phyloP scores from a whole-genome alignment of 169 alveolate genomes.

The Babesia divergens region DNA sequence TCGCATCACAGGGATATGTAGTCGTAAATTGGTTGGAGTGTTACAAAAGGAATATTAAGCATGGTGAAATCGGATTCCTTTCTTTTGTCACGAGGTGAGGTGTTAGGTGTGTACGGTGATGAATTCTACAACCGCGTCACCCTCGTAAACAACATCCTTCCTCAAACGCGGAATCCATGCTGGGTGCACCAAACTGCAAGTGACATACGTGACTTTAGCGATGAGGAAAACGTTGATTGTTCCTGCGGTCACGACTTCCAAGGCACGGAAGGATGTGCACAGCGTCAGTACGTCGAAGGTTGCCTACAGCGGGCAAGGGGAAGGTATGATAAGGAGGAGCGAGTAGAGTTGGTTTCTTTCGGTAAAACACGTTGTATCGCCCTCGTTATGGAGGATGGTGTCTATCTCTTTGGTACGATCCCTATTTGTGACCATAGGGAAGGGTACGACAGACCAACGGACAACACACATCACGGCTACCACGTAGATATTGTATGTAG shows the following conservation, averaged over 20 bases:
- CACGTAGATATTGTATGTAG: neutral
- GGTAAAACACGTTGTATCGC: constrained; percentile 21
- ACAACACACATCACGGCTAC: neutral
- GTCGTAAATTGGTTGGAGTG: no score
- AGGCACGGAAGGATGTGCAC: constrained; percentile 20
- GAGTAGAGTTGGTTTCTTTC: neutral
- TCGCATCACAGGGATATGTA: constrained; percentile 12
- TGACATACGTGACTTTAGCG: constrained; percentile 7
- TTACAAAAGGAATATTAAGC: no score
- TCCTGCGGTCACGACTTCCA: constrained; percentile 7
- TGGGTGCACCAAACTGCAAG: constrained; percentile 61
- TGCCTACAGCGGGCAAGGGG: neutral
- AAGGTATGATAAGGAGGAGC: neutral
- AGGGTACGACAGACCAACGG: neutral
- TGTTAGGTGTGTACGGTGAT: constrained; percentile 45
- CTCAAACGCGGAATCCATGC: constrained; percentile 23
- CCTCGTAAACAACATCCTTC: constrained; percentile 29
- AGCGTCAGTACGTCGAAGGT: neutral
- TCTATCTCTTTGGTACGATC: constrained; percentile 12
- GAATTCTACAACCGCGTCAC: constrained; percentile 52
- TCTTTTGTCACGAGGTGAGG: constrained; percentile 21
- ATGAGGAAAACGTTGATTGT: constrained; percentile 12
- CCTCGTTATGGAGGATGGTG: constrained; percentile 1
- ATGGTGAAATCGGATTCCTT: constrained; percentile 1
- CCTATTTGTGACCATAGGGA: neutral